Conservation (phyloP, 2,329 filamentous ascomycete species). For the Orbilia brochopaga region DNA sequence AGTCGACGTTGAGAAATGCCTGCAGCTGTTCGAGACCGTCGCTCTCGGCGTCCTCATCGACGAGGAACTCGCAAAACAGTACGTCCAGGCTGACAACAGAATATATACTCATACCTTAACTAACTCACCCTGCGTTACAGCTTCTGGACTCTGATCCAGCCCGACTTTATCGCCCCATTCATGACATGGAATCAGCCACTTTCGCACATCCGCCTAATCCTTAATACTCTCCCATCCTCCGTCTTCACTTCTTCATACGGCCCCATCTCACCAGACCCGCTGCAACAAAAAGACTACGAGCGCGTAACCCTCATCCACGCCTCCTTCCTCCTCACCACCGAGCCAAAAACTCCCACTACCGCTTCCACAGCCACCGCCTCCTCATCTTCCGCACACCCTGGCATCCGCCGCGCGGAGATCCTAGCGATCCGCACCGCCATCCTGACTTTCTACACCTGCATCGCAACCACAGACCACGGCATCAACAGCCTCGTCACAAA, state of each 20-base stretch:
- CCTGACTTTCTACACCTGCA: slow-evolving; percentile 42
- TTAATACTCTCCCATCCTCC: slow-evolving; percentile 37
- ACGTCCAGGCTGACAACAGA: too few relatives aligned
- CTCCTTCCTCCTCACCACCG: slow-evolving; percentile 43
- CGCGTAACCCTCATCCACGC: slow-evolving; percentile 39
- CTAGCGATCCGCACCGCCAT: slow-evolving; percentile 24
- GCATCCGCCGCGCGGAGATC: slow-evolving; percentile 35
- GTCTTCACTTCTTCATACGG: slow-evolving; percentile 38
- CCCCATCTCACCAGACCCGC: slow-evolving; percentile 19
- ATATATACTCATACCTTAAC: too few relatives aligned
- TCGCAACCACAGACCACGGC: slow-evolving; percentile 36
- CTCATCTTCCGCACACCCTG: too few relatives aligned
- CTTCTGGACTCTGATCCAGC: slow-evolving; percentile 38
- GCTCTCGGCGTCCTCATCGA: slow-evolving; percentile 28
- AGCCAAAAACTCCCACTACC: slow-evolving; percentile 27
- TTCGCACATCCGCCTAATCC: slow-evolving; percentile 35
- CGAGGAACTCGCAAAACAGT: slow-evolving; percentile 32
- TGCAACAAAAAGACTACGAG: slow-evolving; percentile 43
- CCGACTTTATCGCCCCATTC: slow-evolving; percentile 38
- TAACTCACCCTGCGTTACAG: slow-evolving; percentile 4
- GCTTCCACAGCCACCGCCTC: not conserved
- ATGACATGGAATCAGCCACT: slow-evolving; percentile 45
- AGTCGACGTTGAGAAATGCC: slow-evolving; percentile 42
- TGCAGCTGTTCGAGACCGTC: slow-evolving; percentile 32
- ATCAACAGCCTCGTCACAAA: slow-evolving; percentile 37